These are phyloP conservation scores for Saraca asoca DNA, from an alignment of 331 rosid species.

Conservation along the genomic window DNA sequence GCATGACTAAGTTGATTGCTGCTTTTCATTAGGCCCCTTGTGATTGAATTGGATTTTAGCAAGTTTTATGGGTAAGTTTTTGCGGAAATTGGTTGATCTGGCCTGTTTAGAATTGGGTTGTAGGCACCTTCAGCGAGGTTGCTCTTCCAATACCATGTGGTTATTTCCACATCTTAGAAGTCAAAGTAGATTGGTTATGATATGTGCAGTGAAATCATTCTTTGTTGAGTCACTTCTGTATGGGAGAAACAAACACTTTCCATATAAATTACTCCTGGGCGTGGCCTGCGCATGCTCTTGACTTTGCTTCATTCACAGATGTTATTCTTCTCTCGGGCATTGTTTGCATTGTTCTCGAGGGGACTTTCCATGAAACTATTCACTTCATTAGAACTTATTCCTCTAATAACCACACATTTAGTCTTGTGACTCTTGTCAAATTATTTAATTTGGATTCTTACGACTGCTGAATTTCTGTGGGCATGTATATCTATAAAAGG, in stretches of 20 bases:
- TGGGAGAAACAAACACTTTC: constrained; percentile 7
- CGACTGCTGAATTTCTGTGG: constrained; percentile 37
- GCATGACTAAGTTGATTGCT: background rate
- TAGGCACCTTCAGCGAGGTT: no score
- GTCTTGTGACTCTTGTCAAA: constrained; percentile 16
- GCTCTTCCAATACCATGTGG: no score
- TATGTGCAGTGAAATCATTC: background rate
- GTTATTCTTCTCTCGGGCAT: constrained; percentile 14
- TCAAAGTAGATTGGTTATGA: background rate
- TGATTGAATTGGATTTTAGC: background rate
- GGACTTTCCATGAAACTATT: background rate
- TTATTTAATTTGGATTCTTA: constrained; percentile 33
- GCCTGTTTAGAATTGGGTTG: background rate
- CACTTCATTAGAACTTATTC: background rate
- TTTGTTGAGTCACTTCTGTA: constrained; percentile 11
- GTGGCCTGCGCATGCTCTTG: background rate
- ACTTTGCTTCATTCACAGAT: constrained; percentile 9
- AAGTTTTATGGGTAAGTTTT: background rate
- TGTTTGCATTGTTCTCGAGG: constrained; percentile 9
- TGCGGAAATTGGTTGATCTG: constrained; percentile 21
- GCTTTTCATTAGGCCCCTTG: background rate
- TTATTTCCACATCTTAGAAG: background rate
- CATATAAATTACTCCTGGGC: background rate
- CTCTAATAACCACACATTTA: constrained; percentile 27
- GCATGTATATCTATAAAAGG: constrained; percentile 40